Evolutionary conservation across 257 asterid genomes (phyloP).

Genomic region (Forsythia suspensa): DNA sequence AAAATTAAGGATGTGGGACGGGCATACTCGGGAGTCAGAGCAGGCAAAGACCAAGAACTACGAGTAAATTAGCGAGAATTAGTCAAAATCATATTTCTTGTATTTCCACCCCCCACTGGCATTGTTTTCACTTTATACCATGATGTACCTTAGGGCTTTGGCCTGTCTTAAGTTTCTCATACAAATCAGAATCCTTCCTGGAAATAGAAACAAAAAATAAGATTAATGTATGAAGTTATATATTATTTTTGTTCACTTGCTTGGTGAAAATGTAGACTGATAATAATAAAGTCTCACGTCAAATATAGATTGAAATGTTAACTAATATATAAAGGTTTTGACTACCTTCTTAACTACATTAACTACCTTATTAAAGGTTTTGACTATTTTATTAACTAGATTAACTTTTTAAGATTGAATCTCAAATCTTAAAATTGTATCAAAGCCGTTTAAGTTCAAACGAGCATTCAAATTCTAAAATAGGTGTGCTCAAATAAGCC

Average conservation of each 20-base stretch:
- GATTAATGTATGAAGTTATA: neutral
- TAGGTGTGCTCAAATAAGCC: no score
- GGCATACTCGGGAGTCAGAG: conserved; percentile 68
- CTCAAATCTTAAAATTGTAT: no score
- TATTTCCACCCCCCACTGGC: neutral
- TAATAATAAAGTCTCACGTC: no score
- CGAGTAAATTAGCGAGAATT: neutral
- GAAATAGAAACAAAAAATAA: neutral
- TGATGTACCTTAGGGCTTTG: conserved; percentile 52
- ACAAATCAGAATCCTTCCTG: conserved; percentile 42
- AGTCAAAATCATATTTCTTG: neutral
- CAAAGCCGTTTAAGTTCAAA: no score
- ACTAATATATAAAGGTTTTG: no score
- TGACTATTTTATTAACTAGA: no score
- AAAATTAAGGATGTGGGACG: conserved; percentile 51
- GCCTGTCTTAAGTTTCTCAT: conserved; percentile 33
- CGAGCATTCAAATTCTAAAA: no score
- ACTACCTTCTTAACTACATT: no score
- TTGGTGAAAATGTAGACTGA: neutral
- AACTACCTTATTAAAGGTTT: no score
- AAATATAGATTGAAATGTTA: no score
- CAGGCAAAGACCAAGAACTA: conserved; percentile 68
- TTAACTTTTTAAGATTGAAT: no score
- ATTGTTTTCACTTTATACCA: neutral
- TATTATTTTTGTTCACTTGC: no score